These are phyloP conservation scores for Lentinula lateritia DNA, from an alignment of 768 basidiomycete species.

Conservation along the genomic window DNA sequence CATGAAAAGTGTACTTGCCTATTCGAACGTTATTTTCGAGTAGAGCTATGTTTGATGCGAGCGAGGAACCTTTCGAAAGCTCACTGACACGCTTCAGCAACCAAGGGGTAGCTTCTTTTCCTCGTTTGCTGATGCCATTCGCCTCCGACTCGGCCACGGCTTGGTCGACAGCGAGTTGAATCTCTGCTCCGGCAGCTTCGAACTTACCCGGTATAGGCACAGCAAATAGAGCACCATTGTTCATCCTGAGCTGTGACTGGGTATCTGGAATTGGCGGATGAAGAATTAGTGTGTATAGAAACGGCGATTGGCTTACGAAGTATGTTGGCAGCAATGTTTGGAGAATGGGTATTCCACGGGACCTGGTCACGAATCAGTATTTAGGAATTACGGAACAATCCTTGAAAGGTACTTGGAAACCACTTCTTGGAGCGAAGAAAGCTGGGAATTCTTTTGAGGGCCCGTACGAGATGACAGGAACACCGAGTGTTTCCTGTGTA, in stretches of 20 bases:
- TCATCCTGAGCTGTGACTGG: constrained; percentile 64
- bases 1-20: constrained; percentile 41
- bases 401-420: constrained; percentile 52
- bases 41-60: constrained; percentile 78
- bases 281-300: neutral
- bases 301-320: constrained; percentile 45
- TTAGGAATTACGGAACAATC: neutral
- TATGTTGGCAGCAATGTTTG: constrained; percentile 63
- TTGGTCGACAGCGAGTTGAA: constrained; percentile 77
- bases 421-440: constrained; percentile 84
- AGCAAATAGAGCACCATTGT: constrained; percentile 76
- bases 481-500: constrained; percentile 8
- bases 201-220: constrained; percentile 84
- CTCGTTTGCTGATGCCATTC: constrained; percentile 70
- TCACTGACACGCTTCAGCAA: constrained; percentile 77
- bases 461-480: constrained; percentile 55
- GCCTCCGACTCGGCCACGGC: constrained; percentile 81
- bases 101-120: constrained; percentile 96
- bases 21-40: constrained; percentile 84
- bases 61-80: constrained; percentile 69
- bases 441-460: constrained; percentile 84
- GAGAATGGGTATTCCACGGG: constrained; percentile 70
- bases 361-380: constrained; percentile 37
- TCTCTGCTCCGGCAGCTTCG: constrained; percentile 55
- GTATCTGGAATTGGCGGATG: constrained; percentile 40